Base-by-base conservation (phyloP, 192 early-diverging fungal genomes). In the Podila clonocystis region DNA sequence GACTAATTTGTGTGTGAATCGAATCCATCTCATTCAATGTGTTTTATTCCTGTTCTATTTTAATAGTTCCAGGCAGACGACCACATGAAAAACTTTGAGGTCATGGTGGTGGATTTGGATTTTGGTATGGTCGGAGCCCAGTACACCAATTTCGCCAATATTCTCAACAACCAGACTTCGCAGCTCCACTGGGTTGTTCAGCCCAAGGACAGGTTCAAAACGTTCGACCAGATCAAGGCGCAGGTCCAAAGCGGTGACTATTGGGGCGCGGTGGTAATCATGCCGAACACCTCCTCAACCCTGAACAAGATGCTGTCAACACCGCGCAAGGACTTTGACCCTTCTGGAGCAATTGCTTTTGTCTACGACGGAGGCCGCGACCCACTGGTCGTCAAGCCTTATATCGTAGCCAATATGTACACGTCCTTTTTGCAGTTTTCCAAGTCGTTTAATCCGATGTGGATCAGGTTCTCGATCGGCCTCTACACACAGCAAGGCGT, bases 201-300 rank as follows among this genome's bases (percentile, higher is more conserved):
- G 22, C 28, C 36, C 20, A 20, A 30, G 11, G 62, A 34, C 5
- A 28, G 15, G 13, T 79, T 58, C 60, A 62, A 69, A 5, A 72
- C 50, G 22, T 41, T 72, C 13, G 36, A 52, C 9, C 15, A 31
- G 0, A 58, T 79, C 33, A 59, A 58, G 34, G 60, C 59, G 20
- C 31, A 72, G 15, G 65, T 79, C 41, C 8, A n/a, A 17, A 62
- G 60, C 17, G 76, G 76, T 19, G 29, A 31, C 17, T 79, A 58
- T 41, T 79, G 76, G 76, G 76, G 76, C 22, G 76, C 76, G 5
- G 70, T 79, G 17, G 70, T 79, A 6, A 36, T 79, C 13, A 69
- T 72, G 33, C 58, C 69, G 3, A 63, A 72, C 22, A 69, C 76
- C 17, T 79, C 76, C 13, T 62, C 65, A 20, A 79, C 34, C 22